These are phyloP conservation scores for Macrocybe gigantea DNA, from an alignment of 768 basidiomycete species.

Conservation along the genomic window DNA sequence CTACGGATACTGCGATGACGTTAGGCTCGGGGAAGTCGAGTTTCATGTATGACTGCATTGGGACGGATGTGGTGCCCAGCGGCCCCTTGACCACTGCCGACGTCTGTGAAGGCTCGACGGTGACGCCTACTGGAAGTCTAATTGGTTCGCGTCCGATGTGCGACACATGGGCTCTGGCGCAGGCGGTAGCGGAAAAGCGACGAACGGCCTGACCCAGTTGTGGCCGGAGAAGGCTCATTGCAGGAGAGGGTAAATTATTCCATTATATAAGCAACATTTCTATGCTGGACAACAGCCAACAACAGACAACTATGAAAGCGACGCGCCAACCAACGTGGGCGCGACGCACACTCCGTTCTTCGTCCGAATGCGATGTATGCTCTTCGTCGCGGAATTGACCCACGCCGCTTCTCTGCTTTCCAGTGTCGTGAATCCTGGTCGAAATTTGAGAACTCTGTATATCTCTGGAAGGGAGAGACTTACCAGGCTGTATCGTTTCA, in stretches of 20 bases:
- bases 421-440: conserved; percentile 79
- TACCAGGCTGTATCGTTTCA: conserved; percentile 91
- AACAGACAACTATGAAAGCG: conserved; percentile 62
- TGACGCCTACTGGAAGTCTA: conserved; percentile 35
- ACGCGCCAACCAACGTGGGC: conserved; percentile 81
- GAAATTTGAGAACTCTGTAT: conserved; percentile 2
- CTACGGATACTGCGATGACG: conserved; percentile 45
- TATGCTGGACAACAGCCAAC: background rate
- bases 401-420: conserved; percentile 87
- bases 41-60: conserved; percentile 41
- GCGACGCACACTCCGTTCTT: conserved; percentile 78
- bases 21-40: conserved; percentile 33
- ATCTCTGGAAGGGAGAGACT: background rate
- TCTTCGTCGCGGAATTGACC: conserved; percentile 79
- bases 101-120: conserved; percentile 32
- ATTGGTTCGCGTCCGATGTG: conserved; percentile 61
- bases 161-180: conserved; percentile 51
- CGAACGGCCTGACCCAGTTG: conserved; percentile 27
- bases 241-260: conserved; percentile 2
- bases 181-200: conserved; percentile 45
- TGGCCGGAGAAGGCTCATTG: conserved; percentile 27
- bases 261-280: conserved; percentile 5
- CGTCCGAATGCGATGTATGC: conserved; percentile 80
- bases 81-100: conserved; percentile 40
- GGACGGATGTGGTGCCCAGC: conserved; percentile 40